phyloP scores from a whole-genome alignment of 2,329 filamentous ascomycete genomes.

The Trichoderma sp. region DNA sequence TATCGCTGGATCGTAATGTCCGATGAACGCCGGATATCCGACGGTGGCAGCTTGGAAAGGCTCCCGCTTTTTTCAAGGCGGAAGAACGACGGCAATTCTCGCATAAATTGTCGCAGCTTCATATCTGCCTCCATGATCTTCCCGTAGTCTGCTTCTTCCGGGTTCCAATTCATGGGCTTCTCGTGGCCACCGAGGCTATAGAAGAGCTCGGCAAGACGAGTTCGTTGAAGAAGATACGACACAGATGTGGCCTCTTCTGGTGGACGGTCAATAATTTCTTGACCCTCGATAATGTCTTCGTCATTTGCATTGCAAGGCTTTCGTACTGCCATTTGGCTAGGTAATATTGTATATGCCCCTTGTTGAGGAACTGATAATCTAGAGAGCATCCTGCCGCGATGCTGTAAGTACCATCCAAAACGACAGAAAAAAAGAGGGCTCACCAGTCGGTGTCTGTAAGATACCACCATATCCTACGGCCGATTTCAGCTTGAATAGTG shows the following conservation, averaged over 20 bases:
- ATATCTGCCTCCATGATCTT: constrained; percentile 36
- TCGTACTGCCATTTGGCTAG: constrained; percentile 39
- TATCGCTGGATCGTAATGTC: constrained; percentile 34
- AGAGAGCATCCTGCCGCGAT: constrained; percentile 34
- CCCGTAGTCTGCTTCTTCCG: constrained; percentile 34
- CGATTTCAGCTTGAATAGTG: constrained; percentile 36
- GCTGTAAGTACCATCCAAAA: background rate
- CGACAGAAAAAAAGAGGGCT: background rate
- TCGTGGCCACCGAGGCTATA: constrained; percentile 34
- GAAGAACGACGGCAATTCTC: constrained; percentile 33
- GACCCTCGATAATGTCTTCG: constrained; percentile 34
- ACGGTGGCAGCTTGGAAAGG: constrained; percentile 24
- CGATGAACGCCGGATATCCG: constrained; percentile 26
- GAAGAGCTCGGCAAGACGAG: constrained; percentile 38
- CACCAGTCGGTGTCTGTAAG: constrained; percentile 42
- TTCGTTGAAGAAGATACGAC: constrained; percentile 39
- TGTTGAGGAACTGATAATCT: constrained; percentile 37
- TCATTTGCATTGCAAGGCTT: constrained; percentile 41
- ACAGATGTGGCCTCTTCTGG: constrained; percentile 34
- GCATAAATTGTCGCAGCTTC: constrained; percentile 30
- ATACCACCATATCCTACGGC: constrained; percentile 46
- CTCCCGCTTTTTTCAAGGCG: constrained; percentile 23
- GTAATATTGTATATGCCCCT: constrained; percentile 37
- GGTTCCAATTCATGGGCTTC: constrained; percentile 28
- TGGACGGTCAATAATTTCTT: constrained; percentile 33